phyloP scores from a whole-genome alignment of 2,329 filamentous ascomycete species.

The Phaeomoniella chlamydospora region DNA sequence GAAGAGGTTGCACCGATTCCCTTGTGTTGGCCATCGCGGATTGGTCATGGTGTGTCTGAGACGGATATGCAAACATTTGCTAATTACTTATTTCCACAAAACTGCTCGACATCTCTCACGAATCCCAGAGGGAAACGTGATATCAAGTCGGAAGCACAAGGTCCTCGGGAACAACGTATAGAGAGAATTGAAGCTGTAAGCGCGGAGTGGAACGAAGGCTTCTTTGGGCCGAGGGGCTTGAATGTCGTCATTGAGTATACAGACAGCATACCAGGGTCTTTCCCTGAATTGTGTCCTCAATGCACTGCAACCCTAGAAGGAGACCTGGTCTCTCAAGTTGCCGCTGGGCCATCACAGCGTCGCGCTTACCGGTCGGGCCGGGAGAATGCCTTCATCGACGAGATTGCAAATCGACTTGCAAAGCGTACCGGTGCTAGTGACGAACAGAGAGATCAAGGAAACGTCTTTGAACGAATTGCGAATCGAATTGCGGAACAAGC shows the following conservation, averaged over 20 bases:
- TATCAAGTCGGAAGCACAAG: slow-evolving; percentile 25
- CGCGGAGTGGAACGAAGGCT: slow-evolving; percentile 27
- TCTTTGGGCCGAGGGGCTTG: slow-evolving; percentile 22
- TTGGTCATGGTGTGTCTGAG: slow-evolving; percentile 18
- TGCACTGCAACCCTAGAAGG: slow-evolving; percentile 18
- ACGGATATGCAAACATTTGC: slow-evolving; percentile 29
- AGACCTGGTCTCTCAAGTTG: slow-evolving; percentile 20
- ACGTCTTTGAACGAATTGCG: no score
- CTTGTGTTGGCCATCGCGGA: slow-evolving; percentile 19
- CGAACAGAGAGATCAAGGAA: no score
- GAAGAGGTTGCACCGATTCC: background rate
- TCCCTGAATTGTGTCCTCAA: slow-evolving; percentile 16
- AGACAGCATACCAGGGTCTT: background rate
- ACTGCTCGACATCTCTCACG: slow-evolving; percentile 21
- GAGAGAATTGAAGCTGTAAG: slow-evolving; percentile 22
- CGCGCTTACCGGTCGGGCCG: slow-evolving; percentile 15
- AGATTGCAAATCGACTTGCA: no score
- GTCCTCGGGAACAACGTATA: slow-evolving; percentile 23
- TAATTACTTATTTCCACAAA: slow-evolving; percentile 23
- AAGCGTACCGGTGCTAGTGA: no score
- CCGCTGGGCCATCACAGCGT: slow-evolving; percentile 18
- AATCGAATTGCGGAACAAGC: slow-evolving; percentile 16
- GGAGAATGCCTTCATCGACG: no score
- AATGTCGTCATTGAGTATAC: slow-evolving; percentile 18
- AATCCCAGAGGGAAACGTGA: slow-evolving; percentile 23